Conservation (phyloP, 805 yeast species). For the Lipomyces japonicus region DNA sequence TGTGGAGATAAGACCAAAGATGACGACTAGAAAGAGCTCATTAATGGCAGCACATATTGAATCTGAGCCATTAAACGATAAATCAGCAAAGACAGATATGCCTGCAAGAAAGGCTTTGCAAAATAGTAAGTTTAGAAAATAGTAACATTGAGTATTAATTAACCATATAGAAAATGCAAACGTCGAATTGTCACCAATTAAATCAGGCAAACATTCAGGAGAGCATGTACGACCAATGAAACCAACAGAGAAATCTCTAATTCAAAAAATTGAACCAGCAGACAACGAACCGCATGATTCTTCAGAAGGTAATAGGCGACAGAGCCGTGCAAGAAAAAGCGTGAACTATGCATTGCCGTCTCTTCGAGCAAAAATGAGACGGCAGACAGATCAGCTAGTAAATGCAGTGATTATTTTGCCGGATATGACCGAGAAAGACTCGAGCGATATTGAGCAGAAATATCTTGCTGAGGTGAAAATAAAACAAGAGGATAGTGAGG, state of each 20-base stretch:
- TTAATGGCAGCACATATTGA: neutral
- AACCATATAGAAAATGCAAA: constrained; percentile 10
- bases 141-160: neutral
- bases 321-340: constrained; percentile 33
- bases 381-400: constrained; percentile 55
- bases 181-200: neutral
- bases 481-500: constrained; percentile 8
- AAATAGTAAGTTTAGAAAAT: constrained; percentile 6
- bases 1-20: neutral
- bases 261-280: neutral
- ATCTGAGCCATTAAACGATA: no score
- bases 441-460: neutral
- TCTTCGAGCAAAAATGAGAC: constrained; percentile 62
- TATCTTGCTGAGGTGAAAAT: constrained; percentile 1
- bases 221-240: no score
- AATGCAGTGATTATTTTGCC: constrained; percentile 50
- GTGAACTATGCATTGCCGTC: constrained; percentile 69
- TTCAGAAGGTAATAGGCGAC: constrained; percentile 10
- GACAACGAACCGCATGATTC: neutral
- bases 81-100: neutral
- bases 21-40: neutral
- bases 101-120: constrained; percentile 10
- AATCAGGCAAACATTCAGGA: no score
- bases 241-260: neutral
- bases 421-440: neutral